Conservation (phyloP, 306 rosid species). For the Geum urbanum region DNA sequence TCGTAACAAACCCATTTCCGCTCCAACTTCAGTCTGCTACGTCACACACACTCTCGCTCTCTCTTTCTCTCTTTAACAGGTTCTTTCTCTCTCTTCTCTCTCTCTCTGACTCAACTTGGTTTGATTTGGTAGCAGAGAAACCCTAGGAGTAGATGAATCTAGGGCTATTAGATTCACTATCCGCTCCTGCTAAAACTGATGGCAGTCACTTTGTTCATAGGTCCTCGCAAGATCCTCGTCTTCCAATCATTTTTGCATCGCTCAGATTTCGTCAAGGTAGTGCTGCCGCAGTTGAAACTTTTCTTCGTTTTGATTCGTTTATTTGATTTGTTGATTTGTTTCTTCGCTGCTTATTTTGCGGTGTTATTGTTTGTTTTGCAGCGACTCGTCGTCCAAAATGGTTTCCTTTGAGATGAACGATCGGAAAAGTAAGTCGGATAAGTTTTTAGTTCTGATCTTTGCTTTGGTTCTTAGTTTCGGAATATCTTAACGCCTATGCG, state of each 20-base stretch:
- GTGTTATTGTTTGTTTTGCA: slow-evolving; percentile 25
- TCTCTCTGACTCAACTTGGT: background rate
- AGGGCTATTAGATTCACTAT: slow-evolving; percentile 4
- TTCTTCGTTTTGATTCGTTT: background rate
- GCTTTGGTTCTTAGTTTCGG: no score
- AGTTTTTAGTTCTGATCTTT: background rate
- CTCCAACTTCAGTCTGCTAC: background rate
- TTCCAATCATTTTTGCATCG: background rate
- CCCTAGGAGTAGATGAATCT: background rate
- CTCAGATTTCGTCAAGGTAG: slow-evolving; percentile 12
- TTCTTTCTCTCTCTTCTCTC: background rate
- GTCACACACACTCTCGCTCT: background rate
- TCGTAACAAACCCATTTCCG: slow-evolving; percentile 7
- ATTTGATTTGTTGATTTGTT: background rate
- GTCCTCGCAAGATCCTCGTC: slow-evolving; percentile 16
- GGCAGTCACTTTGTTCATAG: slow-evolving; percentile 13
- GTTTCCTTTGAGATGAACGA: slow-evolving; percentile 98
- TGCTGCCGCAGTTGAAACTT: slow-evolving; percentile 1
- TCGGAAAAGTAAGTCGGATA: slow-evolving; percentile 67
- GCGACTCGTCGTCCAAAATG: slow-evolving; percentile 52
- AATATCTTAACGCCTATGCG: no score
- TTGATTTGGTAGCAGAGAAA: slow-evolving; percentile 7
- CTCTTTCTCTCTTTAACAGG: background rate
- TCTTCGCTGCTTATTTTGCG: slow-evolving; percentile 12
- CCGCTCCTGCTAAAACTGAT: background rate